Base-by-base conservation (phyloP, 306 rosid genomes). In the Boehmeria nivea region DNA sequence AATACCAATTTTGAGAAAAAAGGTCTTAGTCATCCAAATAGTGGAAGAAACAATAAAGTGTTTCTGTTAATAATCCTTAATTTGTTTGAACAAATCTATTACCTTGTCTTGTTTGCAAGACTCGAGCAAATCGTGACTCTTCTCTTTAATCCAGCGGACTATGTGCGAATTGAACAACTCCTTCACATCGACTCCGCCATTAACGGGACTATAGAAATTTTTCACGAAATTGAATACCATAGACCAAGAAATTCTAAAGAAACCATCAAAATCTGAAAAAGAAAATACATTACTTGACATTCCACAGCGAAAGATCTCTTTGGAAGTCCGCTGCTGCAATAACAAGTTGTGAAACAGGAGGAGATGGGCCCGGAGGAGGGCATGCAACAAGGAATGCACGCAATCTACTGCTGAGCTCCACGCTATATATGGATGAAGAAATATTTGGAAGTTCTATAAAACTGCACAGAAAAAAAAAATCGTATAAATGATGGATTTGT, bases 71-170 rank as follows among this genome's bases (percentile, higher is more conserved):
- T n/a, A n/a, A n/a, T 39, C 49, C 20, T 21, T 21, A 34, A 13
- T 38, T 38, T 4, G 6, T 49, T 14, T 24, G 17, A 22, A 14
- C 12, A 40, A 40, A 40, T 11, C 45, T 11, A 40, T 8, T 65
- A 70, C 77, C 70, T 70, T 61, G 12, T 65, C 70, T 37, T 49
- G 69, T 57, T 75, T 65, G 76, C 76, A 76, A 36, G 12, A 44
- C n/a, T 62, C 67, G 26, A 76, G 81, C 63, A 70, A 52, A 39
- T 40, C 25, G 20, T 14, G 24, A 16, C 34, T 66, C 49, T 57
- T 70, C 34, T 66, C 72, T 46, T 45, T 67, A 45, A 70, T 70
- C 81, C 80, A 75, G 13, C 2, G 31, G 36, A 15, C 23, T 43
- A 70, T 76, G 59, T 70, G 53, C 1, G 20, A 10, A 51, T 65